Conservation (phyloP, 805 yeast genomes). For the Wickerhamiella musiphila region DNA sequence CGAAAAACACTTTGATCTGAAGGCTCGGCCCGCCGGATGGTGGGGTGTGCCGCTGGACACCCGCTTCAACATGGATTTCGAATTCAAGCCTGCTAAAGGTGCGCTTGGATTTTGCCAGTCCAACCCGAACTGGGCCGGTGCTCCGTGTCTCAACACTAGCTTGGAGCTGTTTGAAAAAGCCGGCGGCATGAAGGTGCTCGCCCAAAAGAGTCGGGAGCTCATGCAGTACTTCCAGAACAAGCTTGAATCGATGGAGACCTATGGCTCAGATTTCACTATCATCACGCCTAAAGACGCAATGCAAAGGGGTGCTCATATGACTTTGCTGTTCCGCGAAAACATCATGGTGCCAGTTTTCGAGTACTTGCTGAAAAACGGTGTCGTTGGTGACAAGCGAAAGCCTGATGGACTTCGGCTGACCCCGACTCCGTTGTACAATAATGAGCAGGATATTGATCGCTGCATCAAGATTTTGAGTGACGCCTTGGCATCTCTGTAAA, state of each 20-base stretch:
- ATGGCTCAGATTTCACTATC: slow-evolving; percentile 35
- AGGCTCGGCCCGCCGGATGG: slow-evolving; percentile 73
- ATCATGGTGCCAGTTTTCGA: slow-evolving; percentile 45
- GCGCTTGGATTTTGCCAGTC: slow-evolving; percentile 83
- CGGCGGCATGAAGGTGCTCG: slow-evolving; percentile 47
- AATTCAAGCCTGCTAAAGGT: slow-evolving; percentile 64
- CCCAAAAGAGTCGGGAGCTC: slow-evolving; percentile 38
- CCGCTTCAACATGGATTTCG: slow-evolving; percentile 64
- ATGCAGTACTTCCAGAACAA: slow-evolving; percentile 38
- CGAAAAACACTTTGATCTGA: slow-evolving; percentile 22
- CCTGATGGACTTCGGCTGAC: slow-evolving; percentile 87
- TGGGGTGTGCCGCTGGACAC: slow-evolving; percentile 71
- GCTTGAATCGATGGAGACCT: slow-evolving; percentile 32
- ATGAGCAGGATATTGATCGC: slow-evolving; percentile 14
- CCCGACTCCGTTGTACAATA: slow-evolving; percentile 71
- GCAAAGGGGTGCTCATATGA: slow-evolving; percentile 69
- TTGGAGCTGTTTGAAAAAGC: slow-evolving; percentile 37
- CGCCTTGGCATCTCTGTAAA: too few relatives aligned
- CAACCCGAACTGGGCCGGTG: slow-evolving; percentile 77
- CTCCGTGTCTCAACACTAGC: slow-evolving; percentile 53
- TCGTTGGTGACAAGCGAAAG: slow-evolving; percentile 74
- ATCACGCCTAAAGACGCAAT: slow-evolving; percentile 47
- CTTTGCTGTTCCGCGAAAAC: slow-evolving; percentile 43
- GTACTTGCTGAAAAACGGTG: slow-evolving; percentile 35
- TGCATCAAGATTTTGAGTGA: too few relatives aligned